Conservation (phyloP, 106 monocot genomes). For the Cymbidium sinense region DNA sequence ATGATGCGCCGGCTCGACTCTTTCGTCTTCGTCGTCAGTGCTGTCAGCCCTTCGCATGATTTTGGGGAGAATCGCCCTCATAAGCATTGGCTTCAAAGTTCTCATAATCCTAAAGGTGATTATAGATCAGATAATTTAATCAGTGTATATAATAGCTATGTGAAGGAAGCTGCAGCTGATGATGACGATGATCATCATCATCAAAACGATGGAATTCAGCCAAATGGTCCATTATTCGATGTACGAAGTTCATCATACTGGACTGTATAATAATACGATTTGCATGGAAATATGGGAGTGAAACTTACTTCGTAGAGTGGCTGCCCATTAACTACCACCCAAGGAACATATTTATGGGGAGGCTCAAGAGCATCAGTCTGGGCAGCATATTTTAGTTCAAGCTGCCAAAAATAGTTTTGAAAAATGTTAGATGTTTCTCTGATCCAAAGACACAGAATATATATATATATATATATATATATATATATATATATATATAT, state of each 20-base stretch:
- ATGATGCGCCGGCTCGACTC: constrained; percentile 9
- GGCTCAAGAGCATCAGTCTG: constrained; percentile 65
- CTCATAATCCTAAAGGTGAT: constrained; percentile 44
- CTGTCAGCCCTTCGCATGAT: constrained; percentile 21
- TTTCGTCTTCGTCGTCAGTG: background rate
- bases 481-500: background rate
- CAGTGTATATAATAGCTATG: background rate
- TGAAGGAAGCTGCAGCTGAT: too few species aligned
- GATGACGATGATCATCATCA: too few species aligned
- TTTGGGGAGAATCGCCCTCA: constrained; percentile 33
- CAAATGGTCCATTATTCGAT: too few species aligned
- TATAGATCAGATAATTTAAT: background rate
- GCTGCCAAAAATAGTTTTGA: constrained; percentile 27
- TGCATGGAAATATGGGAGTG: background rate
- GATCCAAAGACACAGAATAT: background rate
- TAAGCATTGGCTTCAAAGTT: constrained; percentile 59
- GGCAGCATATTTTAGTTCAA: constrained; percentile 54
- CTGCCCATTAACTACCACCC: constrained; percentile 74
- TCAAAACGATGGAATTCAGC: too few species aligned
- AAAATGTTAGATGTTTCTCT: background rate
- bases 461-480: too few species aligned
- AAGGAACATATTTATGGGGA: constrained; percentile 70
- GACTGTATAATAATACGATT: background rate
- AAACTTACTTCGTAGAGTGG: constrained; percentile 65
- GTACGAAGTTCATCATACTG: too few species aligned